Conservation (phyloP, 2,329 filamentous ascomycete species). For the Cladosporium sp. region DNA sequence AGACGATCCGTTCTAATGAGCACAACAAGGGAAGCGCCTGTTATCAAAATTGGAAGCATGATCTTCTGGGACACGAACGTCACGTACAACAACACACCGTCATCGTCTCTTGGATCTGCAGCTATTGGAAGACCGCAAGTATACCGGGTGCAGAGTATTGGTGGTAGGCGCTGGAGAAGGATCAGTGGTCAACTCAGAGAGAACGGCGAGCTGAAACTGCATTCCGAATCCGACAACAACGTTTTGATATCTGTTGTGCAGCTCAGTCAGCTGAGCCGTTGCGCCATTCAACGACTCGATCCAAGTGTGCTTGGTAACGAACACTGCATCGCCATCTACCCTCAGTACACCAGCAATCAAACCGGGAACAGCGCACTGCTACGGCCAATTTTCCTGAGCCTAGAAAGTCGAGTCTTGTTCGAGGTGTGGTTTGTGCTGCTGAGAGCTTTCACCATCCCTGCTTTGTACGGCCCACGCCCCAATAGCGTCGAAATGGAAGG, state of each 20-base stretch:
- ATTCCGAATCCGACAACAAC: slow-evolving; percentile 80
- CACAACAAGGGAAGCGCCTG: slow-evolving; percentile 68
- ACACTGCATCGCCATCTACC: slow-evolving; percentile 92
- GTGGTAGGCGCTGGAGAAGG: slow-evolving; percentile 72
- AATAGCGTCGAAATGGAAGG: slow-evolving; percentile 26
- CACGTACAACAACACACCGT: slow-evolving; percentile 48
- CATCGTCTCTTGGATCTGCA: slow-evolving; percentile 22
- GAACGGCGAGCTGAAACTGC: slow-evolving; percentile 89
- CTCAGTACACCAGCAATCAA: slow-evolving; percentile 78
- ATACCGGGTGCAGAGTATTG: slow-evolving; percentile 57
- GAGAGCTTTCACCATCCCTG: slow-evolving; percentile 86
- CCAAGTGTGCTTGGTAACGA: slow-evolving; percentile 88
- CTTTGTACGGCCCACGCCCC: slow-evolving; percentile 68
- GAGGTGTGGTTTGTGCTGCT: slow-evolving; percentile 96
- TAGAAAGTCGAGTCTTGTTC: slow-evolving; percentile 86
- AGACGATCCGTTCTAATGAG: slow-evolving; percentile 50
- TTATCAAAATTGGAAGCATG: slow-evolving; percentile 80
- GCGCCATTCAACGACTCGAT: slow-evolving; percentile 86
- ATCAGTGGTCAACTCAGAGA: slow-evolving; percentile 94
- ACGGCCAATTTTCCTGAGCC: slow-evolving; percentile 82
- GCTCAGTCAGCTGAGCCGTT: slow-evolving; percentile 82
- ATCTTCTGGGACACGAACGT: slow-evolving; percentile 75
- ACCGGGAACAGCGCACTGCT: slow-evolving; percentile 69
- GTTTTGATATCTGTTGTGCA: slow-evolving; percentile 80
- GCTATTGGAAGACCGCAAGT: slow-evolving; percentile 46